A percentile compares a stretch with the other conserved stretches of the same genome.
Evolutionary conservation across 805 yeast genomes (phyloP).

Genomic region (Ogataea trehalophila): DNA sequence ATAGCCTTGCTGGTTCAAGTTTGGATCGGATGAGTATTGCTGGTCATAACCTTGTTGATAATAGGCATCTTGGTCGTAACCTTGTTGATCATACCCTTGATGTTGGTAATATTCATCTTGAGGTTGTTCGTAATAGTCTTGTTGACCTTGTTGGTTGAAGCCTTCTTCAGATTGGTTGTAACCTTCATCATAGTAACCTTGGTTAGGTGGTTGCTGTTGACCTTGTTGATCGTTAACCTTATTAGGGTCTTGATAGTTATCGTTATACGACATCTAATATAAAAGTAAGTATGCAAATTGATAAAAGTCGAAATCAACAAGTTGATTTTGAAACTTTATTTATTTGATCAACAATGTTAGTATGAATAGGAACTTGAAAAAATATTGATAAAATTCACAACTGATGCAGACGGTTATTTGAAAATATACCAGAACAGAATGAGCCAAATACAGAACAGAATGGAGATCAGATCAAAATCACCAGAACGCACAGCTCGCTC

Average conservation of each 20-base stretch:
- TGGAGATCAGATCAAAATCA: no score
- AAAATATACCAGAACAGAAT: no score
- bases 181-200: slow-evolving; percentile 25
- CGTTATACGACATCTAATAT: slow-evolving; percentile 55
- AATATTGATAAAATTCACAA: no score
- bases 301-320: no score
- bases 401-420: no score
- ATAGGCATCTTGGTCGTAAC: slow-evolving; percentile 30
- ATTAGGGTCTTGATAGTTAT: slow-evolving; percentile 42
- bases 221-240: slow-evolving; percentile 11
- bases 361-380: no score
- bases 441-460: no score
- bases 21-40: slow-evolving; percentile 35
- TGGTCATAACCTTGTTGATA: slow-evolving; percentile 47
- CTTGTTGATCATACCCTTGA: slow-evolving; percentile 34
- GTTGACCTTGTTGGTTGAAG: slow-evolving; percentile 23
- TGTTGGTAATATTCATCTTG: slow-evolving; percentile 8
- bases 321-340: no score
- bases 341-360: no score
- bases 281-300: no score
- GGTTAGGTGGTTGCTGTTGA: slow-evolving; percentile 12
- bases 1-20: slow-evolving; percentile 39
- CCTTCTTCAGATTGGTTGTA: slow-evolving; percentile 22
- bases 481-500: no score
- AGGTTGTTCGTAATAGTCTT: slow-evolving; percentile 22